Evolutionary conservation across 2,329 filamentous ascomycete genomes (phyloP).

Genomic region (Cytospora piceae): DNA sequence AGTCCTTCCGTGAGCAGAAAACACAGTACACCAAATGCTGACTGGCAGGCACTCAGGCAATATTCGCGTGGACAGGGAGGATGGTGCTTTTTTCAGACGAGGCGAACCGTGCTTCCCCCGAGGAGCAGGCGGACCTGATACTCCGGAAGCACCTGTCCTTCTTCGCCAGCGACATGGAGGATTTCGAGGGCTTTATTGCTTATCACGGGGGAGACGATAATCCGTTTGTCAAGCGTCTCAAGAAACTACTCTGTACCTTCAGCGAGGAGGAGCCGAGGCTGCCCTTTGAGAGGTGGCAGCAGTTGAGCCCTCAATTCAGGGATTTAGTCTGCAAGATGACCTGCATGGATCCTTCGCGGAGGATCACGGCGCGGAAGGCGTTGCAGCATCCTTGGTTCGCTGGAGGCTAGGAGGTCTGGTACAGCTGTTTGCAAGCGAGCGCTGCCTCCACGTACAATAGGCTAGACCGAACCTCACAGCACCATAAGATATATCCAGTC

Average conservation of each 20-base stretch:
- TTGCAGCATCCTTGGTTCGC: constrained; percentile 29
- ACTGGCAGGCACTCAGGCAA: constrained; percentile 27
- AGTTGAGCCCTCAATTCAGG: constrained; percentile 21
- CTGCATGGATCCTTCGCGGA: constrained; percentile 27
- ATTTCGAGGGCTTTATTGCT: constrained; percentile 18
- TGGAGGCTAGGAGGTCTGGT: not conserved
- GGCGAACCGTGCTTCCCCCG: constrained; percentile 29
- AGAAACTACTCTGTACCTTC: constrained; percentile 27
- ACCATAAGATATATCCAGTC: too few species aligned
- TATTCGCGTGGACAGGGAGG: constrained; percentile 30
- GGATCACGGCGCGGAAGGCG: constrained; percentile 31
- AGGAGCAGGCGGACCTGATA: constrained; percentile 29
- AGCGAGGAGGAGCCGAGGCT: constrained; percentile 25
- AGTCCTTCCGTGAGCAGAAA: constrained; percentile 15
- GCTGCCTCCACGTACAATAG: not conserved
- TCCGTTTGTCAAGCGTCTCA: constrained; percentile 19
- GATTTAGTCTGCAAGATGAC: constrained; percentile 30
- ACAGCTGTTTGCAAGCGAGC: not conserved
- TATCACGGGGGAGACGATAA: constrained; percentile 28
- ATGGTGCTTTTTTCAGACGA: constrained; percentile 31
- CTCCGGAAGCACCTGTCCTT: constrained; percentile 31
- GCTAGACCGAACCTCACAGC: too few species aligned
- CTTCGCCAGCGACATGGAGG: constrained; percentile 24
- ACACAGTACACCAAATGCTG: constrained; percentile 18
- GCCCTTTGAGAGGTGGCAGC: constrained; percentile 27